Conservation (phyloP, 1,139 yeast genomes). For the Candida sp. region DNA sequence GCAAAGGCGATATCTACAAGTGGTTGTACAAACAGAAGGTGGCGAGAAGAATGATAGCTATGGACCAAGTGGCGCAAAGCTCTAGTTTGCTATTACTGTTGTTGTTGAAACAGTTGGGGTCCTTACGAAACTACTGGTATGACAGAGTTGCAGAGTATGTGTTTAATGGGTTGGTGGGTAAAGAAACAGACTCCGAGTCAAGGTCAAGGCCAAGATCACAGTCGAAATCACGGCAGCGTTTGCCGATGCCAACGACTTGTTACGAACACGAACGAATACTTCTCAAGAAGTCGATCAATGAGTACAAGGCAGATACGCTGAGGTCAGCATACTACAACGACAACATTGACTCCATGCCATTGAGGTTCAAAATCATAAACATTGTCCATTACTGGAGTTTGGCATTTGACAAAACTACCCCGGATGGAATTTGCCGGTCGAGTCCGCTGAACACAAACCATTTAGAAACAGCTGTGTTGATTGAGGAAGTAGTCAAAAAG, state of each 20-base stretch:
- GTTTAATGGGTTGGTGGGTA: slow-evolving; percentile 25
- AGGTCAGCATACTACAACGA: slow-evolving; percentile 18
- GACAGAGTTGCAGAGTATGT: slow-evolving; percentile 35
- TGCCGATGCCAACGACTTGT: slow-evolving; percentile 27
- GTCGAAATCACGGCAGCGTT: not conserved
- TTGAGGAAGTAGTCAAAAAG: slow-evolving; percentile 11
- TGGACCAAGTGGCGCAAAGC: slow-evolving; percentile 7
- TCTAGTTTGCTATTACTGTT: slow-evolving; percentile 12
- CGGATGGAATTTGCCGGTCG: slow-evolving; percentile 9
- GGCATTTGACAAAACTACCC: slow-evolving; percentile 14
- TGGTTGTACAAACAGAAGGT: not conserved
- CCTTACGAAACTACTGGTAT: slow-evolving; percentile 27
- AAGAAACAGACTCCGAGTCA: too few species aligned
- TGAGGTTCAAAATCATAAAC: slow-evolving; percentile 27
- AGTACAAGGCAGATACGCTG: slow-evolving; percentile 10
- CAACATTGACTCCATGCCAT: slow-evolving; percentile 30
- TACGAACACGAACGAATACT: slow-evolving; percentile 29
- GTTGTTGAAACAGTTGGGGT: slow-evolving; percentile 22
- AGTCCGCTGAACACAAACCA: not conserved
- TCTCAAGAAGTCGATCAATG: slow-evolving; percentile 15
- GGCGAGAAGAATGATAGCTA: slow-evolving; percentile 4
- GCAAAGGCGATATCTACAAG: slow-evolving; percentile 7
- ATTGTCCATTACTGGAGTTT: slow-evolving; percentile 26
- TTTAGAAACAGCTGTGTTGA: slow-evolving; percentile 7
- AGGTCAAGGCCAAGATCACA: slow-evolving; percentile 11